Percentiles rank a stretch among this genome's conserved stretches.
Conservation (phyloP, 495 filamentous ascomycete genomes). For the Penicillium paxilli region DNA sequence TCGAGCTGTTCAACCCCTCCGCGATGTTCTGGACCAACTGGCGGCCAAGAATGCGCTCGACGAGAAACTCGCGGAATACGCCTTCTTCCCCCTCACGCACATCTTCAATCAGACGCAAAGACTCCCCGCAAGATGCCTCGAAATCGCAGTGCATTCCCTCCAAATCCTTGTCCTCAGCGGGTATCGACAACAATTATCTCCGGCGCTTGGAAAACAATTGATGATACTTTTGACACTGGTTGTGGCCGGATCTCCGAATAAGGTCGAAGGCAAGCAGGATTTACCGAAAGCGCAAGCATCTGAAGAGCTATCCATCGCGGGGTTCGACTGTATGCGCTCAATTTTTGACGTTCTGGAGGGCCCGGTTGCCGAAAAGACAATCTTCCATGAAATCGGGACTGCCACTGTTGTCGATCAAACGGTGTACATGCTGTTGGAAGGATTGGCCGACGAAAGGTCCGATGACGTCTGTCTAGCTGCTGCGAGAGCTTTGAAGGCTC, state of each 20-base stretch:
- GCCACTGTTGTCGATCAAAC: slow-evolving; percentile 77
- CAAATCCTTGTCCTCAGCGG: slow-evolving; percentile 70
- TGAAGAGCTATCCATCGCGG: slow-evolving; percentile 67
- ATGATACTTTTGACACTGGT: slow-evolving; percentile 82
- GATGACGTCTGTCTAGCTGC: slow-evolving; percentile 66
- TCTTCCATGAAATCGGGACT: slow-evolving; percentile 54
- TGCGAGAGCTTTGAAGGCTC: slow-evolving; percentile 58
- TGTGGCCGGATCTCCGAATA: slow-evolving; percentile 65
- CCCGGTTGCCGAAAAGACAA: slow-evolving; percentile 51
- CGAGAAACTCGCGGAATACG: slow-evolving; percentile 85
- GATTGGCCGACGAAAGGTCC: slow-evolving; percentile 58
- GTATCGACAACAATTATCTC: slow-evolving; percentile 68
- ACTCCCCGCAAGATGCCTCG: slow-evolving; percentile 70
- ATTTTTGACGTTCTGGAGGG: slow-evolving; percentile 49
- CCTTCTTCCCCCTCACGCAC: slow-evolving; percentile 89
- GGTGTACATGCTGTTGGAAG: slow-evolving; percentile 78
- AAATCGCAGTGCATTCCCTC: slow-evolving; percentile 73
- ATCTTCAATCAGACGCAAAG: slow-evolving; percentile 75
- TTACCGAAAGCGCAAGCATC: slow-evolving; percentile 44
- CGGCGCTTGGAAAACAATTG: slow-evolving; percentile 76
- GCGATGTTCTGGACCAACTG: slow-evolving; percentile 51
- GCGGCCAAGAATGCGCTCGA: slow-evolving; percentile 60
- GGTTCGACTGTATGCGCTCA: slow-evolving; percentile 56
- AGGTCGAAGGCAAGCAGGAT: slow-evolving; percentile 29
- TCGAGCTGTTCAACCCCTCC: slow-evolving; percentile 54